Conservation (phyloP, 495 filamentous ascomycete genomes). For the Aspergillus asperescens region DNA sequence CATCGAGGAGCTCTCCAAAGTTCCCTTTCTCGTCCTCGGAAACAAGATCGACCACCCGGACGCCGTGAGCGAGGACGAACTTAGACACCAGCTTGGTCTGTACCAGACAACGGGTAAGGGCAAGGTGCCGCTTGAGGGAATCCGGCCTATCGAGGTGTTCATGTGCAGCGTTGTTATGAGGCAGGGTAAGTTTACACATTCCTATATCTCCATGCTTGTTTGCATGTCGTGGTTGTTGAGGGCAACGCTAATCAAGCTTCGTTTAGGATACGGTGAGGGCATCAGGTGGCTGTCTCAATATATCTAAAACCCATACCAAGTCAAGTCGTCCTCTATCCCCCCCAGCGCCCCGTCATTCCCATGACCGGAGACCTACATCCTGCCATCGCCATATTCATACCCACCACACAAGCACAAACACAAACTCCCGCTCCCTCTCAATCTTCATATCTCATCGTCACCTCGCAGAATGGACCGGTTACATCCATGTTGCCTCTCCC, state of each 20-base stretch:
- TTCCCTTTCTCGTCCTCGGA: constrained; percentile 89
- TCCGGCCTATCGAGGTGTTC: constrained; percentile 94
- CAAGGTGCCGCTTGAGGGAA: constrained; percentile 90
- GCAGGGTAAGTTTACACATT: constrained; percentile 69
- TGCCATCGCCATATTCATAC: neutral
- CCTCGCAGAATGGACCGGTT: too few species aligned
- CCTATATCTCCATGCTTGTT: too few species aligned
- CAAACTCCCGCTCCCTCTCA: neutral
- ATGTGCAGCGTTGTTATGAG: constrained; percentile 99
- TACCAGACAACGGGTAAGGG: constrained; percentile 98
- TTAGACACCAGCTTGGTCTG: constrained; percentile 81
- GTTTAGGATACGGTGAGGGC: constrained; percentile 49
- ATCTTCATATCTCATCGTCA: neutral
- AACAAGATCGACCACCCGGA: constrained; percentile 99
- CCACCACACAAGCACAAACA: neutral
- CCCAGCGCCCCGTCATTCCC: neutral
- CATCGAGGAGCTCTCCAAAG: constrained; percentile 90
- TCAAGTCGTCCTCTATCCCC: too few species aligned
- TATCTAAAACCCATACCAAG: constrained; percentile 36
- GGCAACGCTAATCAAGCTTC: neutral
- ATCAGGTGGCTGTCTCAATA: constrained; percentile 54
- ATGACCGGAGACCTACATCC: neutral
- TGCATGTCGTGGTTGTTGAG: too few species aligned
- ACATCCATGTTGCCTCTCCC: too few species aligned
- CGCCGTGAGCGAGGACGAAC: constrained; percentile 89